Evolutionary conservation across 2,329 filamentous ascomycete species (phyloP).

Genomic region (Bisporella sp.): DNA sequence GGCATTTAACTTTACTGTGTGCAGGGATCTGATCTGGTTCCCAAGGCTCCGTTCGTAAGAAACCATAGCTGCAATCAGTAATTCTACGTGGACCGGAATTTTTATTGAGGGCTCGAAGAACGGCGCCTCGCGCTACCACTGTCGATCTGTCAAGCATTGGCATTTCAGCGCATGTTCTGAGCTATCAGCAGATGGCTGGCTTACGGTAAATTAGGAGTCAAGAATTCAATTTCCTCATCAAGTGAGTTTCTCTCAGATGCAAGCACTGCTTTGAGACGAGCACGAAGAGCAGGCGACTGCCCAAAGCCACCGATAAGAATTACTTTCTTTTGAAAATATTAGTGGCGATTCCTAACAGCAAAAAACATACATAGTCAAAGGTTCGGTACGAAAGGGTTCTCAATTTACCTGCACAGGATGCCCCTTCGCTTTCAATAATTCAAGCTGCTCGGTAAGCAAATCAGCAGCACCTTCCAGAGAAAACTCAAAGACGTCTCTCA

Average conservation of each 20-base stretch:
- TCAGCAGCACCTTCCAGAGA: background rate
- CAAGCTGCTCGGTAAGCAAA: background rate
- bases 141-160: too few relatives aligned
- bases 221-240: background rate
- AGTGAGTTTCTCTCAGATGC: background rate
- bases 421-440: background rate
- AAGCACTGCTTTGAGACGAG: background rate
- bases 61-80: background rate
- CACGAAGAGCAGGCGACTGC: background rate
- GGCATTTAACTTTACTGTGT: constrained; percentile 1
- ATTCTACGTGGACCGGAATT: background rate
- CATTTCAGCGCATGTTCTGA: too few relatives aligned
- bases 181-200: background rate
- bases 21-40: background rate
- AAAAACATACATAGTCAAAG: too few relatives aligned
- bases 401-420: background rate
- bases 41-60: background rate
- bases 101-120: background rate
- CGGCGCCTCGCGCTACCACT: background rate
- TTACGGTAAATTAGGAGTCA: background rate
- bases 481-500: background rate
- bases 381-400: too few relatives aligned
- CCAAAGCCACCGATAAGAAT: background rate
- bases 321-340: background rate
- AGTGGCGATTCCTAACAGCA: too few relatives aligned